A percentile compares a stretch with the other conserved stretches of the same genome.
These are phyloP conservation scores for Ziziphus jujuba DNA, from an alignment of 306 rosid species.

Conservation along the genomic window DNA sequence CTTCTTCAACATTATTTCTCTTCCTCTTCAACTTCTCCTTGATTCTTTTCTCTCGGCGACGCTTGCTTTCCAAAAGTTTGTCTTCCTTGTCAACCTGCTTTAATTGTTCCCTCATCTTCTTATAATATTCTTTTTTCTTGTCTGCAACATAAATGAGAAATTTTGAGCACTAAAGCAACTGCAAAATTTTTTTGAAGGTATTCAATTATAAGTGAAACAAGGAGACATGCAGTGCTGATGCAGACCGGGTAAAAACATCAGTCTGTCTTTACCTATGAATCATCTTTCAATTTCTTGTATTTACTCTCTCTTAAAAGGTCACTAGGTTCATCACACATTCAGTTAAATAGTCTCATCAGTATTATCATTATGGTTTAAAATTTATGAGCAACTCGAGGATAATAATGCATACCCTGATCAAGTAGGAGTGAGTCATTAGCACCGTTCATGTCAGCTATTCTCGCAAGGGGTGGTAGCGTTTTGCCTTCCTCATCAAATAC, in stretches of 20 bases:
- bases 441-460: constrained; percentile 55
- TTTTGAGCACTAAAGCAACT: constrained; percentile 13
- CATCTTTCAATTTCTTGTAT: too few relatives aligned
- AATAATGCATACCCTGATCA: constrained; percentile 57
- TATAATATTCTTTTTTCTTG: constrained; percentile 64
- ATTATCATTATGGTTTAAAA: background rate
- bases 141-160: constrained; percentile 38
- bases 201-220: too few relatives aligned
- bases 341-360: too few relatives aligned
- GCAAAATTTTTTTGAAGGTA: background rate
- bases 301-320: too few relatives aligned
- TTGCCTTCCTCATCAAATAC: constrained; percentile 89
- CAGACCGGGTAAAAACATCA: too few relatives aligned
- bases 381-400: background rate
- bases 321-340: too few relatives aligned
- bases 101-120: constrained; percentile 69
- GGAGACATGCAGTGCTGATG: too few relatives aligned
- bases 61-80: constrained; percentile 59
- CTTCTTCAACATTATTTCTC: constrained; percentile 41
- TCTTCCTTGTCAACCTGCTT: constrained; percentile 81
- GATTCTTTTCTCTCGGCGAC: constrained; percentile 60
- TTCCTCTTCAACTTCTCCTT: constrained; percentile 74
- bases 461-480: constrained; percentile 71
- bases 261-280: too few relatives aligned
- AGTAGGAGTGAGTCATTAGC: constrained; percentile 37